Percentiles rank a stretch among this genome's conserved stretches.
phyloP scores from a whole-genome alignment of 2,329 filamentous ascomycete genomes.

The Penicillium aurantiogriseum region DNA sequence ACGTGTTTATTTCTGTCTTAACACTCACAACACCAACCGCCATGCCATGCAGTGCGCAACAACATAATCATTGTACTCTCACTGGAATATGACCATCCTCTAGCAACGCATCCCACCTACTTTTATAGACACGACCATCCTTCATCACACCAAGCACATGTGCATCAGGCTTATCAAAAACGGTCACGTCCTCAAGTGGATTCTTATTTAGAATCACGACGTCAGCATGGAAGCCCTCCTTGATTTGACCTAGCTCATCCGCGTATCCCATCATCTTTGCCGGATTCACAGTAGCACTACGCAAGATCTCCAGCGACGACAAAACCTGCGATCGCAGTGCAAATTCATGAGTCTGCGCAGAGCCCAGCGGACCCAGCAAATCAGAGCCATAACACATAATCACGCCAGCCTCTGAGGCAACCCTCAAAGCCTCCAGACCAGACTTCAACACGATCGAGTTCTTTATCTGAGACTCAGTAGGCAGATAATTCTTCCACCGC shows the following conservation, averaged over 20 bases:
- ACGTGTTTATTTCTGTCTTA: background rate
- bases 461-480: slow-evolving; percentile 45
- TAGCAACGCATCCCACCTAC: slow-evolving; percentile 25
- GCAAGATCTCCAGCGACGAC: slow-evolving; percentile 43
- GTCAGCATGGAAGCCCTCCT: slow-evolving; percentile 52
- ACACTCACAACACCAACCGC: background rate
- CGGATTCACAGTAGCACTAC: slow-evolving; percentile 53
- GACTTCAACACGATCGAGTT: slow-evolving; percentile 49
- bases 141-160: slow-evolving; percentile 55
- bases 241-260: slow-evolving; percentile 50
- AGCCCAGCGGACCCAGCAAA: slow-evolving; percentile 50
- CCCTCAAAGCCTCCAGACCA: slow-evolving; percentile 48
- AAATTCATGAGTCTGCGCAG: slow-evolving; percentile 51
- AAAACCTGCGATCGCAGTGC: slow-evolving; percentile 45
- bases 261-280: slow-evolving; percentile 51
- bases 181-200: slow-evolving; percentile 54
- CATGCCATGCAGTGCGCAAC: background rate
- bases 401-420: slow-evolving; percentile 54
- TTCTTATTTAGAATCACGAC: slow-evolving; percentile 53
- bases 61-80: slow-evolving; percentile 15
- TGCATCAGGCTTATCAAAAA: slow-evolving; percentile 50
- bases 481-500: slow-evolving; percentile 28
- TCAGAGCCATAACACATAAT: slow-evolving; percentile 57
- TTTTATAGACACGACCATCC: slow-evolving; percentile 50
- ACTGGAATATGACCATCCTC: slow-evolving; percentile 24